Evolutionary conservation across 2,329 filamentous ascomycete genomes (phyloP).

Genomic region (Rutstroemia sp.): DNA sequence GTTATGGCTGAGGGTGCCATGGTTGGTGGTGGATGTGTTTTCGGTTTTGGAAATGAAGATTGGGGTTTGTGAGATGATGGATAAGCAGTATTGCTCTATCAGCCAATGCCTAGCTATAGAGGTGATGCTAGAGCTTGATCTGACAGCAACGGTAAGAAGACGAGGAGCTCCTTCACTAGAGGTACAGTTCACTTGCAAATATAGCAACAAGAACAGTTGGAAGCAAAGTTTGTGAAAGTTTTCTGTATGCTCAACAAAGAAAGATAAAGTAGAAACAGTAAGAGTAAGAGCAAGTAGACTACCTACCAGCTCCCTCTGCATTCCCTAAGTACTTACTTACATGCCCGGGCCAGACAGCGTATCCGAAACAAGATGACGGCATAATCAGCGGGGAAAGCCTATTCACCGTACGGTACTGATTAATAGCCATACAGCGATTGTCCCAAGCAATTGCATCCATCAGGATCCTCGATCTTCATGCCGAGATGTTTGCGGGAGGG

Average conservation of each 20-base stretch:
- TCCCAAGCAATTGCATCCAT: background rate
- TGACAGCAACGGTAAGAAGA: background rate
- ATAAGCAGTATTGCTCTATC: background rate
- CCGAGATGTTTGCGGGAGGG: too few relatives aligned
- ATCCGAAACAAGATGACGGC: background rate
- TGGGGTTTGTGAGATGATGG: background rate
- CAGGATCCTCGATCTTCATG: background rate
- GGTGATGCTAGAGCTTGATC: background rate
- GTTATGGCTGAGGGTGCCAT: conserved; percentile 23
- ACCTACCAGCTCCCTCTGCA: too few relatives aligned
- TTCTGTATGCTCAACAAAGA: too few relatives aligned
- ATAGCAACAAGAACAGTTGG: background rate
- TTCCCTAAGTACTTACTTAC: too few relatives aligned
- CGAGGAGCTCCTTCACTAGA: background rate
- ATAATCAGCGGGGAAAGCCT: background rate
- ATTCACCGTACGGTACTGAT: background rate
- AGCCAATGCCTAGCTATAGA: background rate
- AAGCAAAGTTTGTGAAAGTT: too few relatives aligned
- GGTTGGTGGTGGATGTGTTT: background rate
- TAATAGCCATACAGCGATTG: background rate
- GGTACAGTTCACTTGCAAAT: background rate
- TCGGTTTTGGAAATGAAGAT: background rate
- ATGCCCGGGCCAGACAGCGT: background rate
- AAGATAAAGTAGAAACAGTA: too few relatives aligned
- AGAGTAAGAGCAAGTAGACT: too few relatives aligned